Evolutionary conservation across 306 rosid genomes (phyloP).

Genomic region (Vicia faba): DNA sequence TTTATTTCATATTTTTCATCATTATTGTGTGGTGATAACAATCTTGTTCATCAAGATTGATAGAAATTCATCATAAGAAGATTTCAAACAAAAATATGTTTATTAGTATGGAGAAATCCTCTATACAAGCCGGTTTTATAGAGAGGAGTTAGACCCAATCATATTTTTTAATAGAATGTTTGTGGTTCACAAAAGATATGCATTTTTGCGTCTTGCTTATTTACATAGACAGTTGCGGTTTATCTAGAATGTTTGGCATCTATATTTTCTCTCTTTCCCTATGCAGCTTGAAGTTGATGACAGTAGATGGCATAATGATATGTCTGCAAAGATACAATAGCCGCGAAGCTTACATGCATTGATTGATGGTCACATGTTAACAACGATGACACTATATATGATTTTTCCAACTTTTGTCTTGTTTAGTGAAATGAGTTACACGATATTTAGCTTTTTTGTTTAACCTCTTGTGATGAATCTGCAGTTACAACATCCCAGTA

Average conservation of each 20-base stretch:
- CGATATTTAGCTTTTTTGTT: slow-evolving; percentile 28
- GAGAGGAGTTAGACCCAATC: too few species aligned
- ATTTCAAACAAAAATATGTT: too few species aligned
- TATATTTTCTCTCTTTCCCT: slow-evolving; percentile 11
- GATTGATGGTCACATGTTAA: slow-evolving; percentile 11
- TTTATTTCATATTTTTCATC: too few species aligned
- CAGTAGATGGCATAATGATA: slow-evolving; percentile 12
- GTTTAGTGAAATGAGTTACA: slow-evolving; percentile 17
- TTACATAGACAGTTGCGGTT: slow-evolving; percentile 16
- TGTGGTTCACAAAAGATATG: slow-evolving; percentile 25
- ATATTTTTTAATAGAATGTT: too few species aligned
- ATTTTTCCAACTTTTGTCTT: slow-evolving; percentile 17
- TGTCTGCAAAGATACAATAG: slow-evolving; percentile 10
- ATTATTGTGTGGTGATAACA: too few species aligned
- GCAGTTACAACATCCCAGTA: slow-evolving; percentile 65
- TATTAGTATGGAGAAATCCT: too few species aligned
- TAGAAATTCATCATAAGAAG: too few species aligned
- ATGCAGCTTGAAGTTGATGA: slow-evolving; percentile 24
- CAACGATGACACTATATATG: slow-evolving; percentile 1
- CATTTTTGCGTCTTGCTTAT: neutral
- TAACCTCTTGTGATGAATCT: slow-evolving; percentile 43
- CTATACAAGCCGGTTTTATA: too few species aligned
- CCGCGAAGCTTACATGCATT: slow-evolving; percentile 18
- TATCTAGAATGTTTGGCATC: slow-evolving; percentile 24
- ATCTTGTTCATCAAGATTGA: too few species aligned